These are phyloP conservation scores for Fusarium staphyleae DNA, from an alignment of 2,329 filamentous ascomycete species.

Conservation along the genomic window DNA sequence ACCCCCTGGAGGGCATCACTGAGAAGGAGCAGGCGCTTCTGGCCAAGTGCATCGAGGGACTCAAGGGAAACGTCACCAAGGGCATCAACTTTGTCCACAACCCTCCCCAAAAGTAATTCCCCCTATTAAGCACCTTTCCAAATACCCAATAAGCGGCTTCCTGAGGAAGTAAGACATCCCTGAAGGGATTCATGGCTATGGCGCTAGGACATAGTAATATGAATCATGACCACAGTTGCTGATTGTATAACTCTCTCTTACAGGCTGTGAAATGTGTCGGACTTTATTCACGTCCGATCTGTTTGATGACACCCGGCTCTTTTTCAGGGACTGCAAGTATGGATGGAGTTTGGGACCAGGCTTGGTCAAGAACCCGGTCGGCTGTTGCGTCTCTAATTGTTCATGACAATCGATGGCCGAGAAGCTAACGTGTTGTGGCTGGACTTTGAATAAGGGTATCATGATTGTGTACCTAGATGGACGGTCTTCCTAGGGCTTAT, in stretches of 20 bases:
- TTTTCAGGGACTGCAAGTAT: slow-evolving; percentile 33
- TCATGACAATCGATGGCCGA: slow-evolving; percentile 22
- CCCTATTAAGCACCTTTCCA: slow-evolving; percentile 35
- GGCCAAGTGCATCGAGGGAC: slow-evolving; percentile 74
- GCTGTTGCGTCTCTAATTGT: slow-evolving; percentile 33
- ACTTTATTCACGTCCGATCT: slow-evolving; percentile 31
- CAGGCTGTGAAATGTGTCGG: slow-evolving; percentile 48
- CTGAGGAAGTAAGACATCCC: slow-evolving; percentile 40
- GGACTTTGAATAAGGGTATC: slow-evolving; percentile 34
- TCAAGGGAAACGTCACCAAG: slow-evolving; percentile 94
- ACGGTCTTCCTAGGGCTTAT: slow-evolving; percentile 51
- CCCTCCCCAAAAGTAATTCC: slow-evolving; percentile 83
- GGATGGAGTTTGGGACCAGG: slow-evolving; percentile 35
- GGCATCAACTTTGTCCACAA: slow-evolving; percentile 89
- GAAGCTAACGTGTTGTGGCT: slow-evolving; percentile 28
- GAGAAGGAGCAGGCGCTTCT: slow-evolving; percentile 91
- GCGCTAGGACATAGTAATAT: slow-evolving; percentile 48
- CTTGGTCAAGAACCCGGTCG: slow-evolving; percentile 19
- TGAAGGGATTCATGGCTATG: slow-evolving; percentile 45
- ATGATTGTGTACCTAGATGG: slow-evolving; percentile 32
- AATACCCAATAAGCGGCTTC: slow-evolving; percentile 41
- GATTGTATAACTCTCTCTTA: slow-evolving; percentile 45
- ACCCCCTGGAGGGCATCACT: slow-evolving; percentile 78
- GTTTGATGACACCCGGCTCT: slow-evolving; percentile 17
- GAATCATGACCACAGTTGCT: slow-evolving; percentile 46